Evolutionary conservation across 2,329 filamentous ascomycete species (phyloP).

Genomic region (Decorospora gaudefroyi): DNA sequence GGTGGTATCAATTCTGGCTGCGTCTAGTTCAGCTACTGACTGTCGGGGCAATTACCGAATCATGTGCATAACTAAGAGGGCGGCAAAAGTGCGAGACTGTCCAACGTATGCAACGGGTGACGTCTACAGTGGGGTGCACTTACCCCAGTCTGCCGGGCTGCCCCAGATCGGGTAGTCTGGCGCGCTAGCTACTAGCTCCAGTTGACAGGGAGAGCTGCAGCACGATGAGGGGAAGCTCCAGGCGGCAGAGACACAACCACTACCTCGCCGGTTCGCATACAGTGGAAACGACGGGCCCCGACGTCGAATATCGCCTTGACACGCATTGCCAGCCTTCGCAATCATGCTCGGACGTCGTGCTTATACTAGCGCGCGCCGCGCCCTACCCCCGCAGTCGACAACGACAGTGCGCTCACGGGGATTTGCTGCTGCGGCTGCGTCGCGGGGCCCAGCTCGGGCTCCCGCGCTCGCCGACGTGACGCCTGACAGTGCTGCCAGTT

Average conservation of each 20-base stretch:
- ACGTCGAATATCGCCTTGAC: constrained; percentile 3
- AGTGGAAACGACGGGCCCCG: not conserved
- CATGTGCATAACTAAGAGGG: no score
- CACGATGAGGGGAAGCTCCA: constrained; percentile 20
- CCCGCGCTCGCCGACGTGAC: constrained; percentile 89
- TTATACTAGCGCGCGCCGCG: constrained; percentile 33
- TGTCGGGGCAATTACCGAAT: no score
- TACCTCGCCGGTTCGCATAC: constrained; percentile 4
- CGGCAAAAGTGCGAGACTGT: no score
- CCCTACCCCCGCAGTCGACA: constrained; percentile 23
- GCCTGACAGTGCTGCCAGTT: constrained; percentile 70
- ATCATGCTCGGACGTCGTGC: constrained; percentile 43
- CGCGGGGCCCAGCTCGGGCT: constrained; percentile 33
- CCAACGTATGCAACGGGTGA: no score
- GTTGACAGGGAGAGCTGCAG: constrained; percentile 21
- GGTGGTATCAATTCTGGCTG: no score
- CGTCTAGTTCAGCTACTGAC: no score
- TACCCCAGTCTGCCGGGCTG: constrained; percentile 18
- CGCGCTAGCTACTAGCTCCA: constrained; percentile 19
- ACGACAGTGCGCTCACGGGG: constrained; percentile 28
- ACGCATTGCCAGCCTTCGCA: constrained; percentile 6
- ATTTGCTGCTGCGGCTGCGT: constrained; percentile 35
- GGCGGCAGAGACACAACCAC: constrained; percentile 6
- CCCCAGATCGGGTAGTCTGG: not conserved
- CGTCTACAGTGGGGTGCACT: constrained; percentile 12